Percentiles rank a stretch among this genome's conserved stretches.
Evolutionary conservation across 148 eudicot species (phyloP).

Genomic region (Rhododendron ovatum): DNA sequence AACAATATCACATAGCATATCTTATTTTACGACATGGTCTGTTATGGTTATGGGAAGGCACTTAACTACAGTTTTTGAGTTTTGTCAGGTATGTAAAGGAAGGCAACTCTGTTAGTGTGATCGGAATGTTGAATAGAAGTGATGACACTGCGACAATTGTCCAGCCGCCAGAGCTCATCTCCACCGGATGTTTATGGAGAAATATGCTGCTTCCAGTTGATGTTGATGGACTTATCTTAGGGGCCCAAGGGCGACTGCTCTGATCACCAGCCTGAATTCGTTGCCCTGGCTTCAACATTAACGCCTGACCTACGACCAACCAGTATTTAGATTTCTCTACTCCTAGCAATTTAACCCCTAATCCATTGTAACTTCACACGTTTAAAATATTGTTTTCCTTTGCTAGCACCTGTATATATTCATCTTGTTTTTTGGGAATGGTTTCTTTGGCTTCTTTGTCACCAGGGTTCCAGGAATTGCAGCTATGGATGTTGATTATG

Average conservation of each 20-base stretch:
- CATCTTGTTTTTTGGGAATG: not conserved
- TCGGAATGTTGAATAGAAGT: slow-evolving; percentile 34
- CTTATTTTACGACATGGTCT: not conserved
- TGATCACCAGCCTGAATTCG: not conserved
- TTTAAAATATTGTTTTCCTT: not conserved
- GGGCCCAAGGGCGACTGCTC: slow-evolving; percentile 12
- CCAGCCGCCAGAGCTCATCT: slow-evolving; percentile 39
- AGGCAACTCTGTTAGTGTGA: slow-evolving; percentile 37
- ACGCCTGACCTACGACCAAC: not conserved
- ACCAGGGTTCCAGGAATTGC: not conserved
- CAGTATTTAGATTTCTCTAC: not conserved
- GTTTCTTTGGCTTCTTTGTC: not conserved
- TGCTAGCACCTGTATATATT: not conserved
- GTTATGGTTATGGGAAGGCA: not conserved
- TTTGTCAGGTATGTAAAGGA: slow-evolving; percentile 40
- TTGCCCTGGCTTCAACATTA: not conserved
- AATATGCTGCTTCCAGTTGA: slow-evolving; percentile 41
- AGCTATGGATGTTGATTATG: not conserved
- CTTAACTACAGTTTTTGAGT: slow-evolving; percentile 2
- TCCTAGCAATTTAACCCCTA: not conserved
- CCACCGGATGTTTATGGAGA: slow-evolving; percentile 50
- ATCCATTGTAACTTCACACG: not conserved
- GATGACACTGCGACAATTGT: slow-evolving; percentile 30
- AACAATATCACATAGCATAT: not conserved
- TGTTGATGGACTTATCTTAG: slow-evolving; percentile 41